These are phyloP conservation scores for Agastache rugosa DNA, from an alignment of 257 asterid genomes.

Conservation along the genomic window DNA sequence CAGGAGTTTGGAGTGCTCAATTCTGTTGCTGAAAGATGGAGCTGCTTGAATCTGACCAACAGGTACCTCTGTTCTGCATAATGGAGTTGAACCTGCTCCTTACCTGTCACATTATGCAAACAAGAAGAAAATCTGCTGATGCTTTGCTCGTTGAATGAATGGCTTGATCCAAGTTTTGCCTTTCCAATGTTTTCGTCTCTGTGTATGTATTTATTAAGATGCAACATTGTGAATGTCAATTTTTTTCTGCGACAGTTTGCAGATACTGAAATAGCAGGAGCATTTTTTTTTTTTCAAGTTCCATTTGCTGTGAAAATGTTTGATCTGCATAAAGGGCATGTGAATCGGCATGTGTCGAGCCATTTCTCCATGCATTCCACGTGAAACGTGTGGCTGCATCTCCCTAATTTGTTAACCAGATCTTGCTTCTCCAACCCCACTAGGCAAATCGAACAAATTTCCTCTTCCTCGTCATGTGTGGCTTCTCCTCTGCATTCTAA, in stretches of 20 bases:
- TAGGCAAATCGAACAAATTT: conserved; percentile 62
- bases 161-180: conserved; percentile 26
- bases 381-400: conserved; percentile 69
- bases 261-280: not conserved
- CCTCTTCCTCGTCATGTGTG: conserved; percentile 30
- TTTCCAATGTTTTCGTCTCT: conserved; percentile 5
- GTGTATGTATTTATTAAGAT: conserved; percentile 11
- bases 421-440: conserved; percentile 55
- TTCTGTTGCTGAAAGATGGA: conserved; percentile 22
- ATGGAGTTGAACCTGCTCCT: conserved; percentile 18
- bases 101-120: conserved; percentile 18
- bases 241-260: not conserved
- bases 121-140: conserved; percentile 9
- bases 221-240: conserved; percentile 28
- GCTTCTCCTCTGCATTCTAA: conserved; percentile 13
- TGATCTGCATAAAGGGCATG: conserved; percentile 76
- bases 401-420: conserved; percentile 52
- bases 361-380: conserved; percentile 63
- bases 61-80: not conserved
- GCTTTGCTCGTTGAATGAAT: conserved; percentile 26
- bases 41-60: conserved; percentile 25
- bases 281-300: not conserved
- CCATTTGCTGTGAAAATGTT: not conserved
- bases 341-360: conserved; percentile 57
- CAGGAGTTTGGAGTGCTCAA: conserved; percentile 35